Evolutionary conservation across 345 rosid species (phyloP).

Genomic region (Limnanthes douglasii): DNA sequence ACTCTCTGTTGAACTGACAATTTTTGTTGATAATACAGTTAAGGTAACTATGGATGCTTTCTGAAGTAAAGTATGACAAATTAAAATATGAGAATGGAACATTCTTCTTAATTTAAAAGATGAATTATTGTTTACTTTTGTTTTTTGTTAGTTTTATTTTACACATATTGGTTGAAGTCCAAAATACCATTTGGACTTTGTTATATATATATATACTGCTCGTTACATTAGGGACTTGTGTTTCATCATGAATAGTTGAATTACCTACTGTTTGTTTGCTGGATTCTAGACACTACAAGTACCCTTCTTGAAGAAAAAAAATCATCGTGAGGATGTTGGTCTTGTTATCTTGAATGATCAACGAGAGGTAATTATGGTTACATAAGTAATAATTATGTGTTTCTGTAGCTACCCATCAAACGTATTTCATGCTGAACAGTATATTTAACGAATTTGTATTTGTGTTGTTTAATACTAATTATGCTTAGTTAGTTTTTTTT

Average conservation of each 20-base stretch:
- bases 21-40: slow-evolving; percentile 56
- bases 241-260: slow-evolving; percentile 76
- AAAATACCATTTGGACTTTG: too few relatives aligned
- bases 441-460: too few relatives aligned
- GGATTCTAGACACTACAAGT: slow-evolving; percentile 51
- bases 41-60: slow-evolving; percentile 23
- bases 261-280: slow-evolving; percentile 68
- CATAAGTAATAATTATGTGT: too few relatives aligned
- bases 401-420: too few relatives aligned
- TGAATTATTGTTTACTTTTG: too few relatives aligned
- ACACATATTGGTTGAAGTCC: too few relatives aligned
- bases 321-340: slow-evolving; percentile 60
- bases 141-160: too few relatives aligned
- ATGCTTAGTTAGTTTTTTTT: too few relatives aligned
- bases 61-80: neutral
- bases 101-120: too few relatives aligned
- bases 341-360: slow-evolving; percentile 53
- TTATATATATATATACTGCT: neutral
- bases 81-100: neutral
- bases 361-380: slow-evolving; percentile 38
- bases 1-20: slow-evolving; percentile 38
- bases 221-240: slow-evolving; percentile 47
- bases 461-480: too few relatives aligned
- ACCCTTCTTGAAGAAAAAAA: slow-evolving; percentile 66
- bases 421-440: too few relatives aligned